Evolutionary conservation across 306 rosid species (phyloP).

Genomic region (Ceratonia siliqua): DNA sequence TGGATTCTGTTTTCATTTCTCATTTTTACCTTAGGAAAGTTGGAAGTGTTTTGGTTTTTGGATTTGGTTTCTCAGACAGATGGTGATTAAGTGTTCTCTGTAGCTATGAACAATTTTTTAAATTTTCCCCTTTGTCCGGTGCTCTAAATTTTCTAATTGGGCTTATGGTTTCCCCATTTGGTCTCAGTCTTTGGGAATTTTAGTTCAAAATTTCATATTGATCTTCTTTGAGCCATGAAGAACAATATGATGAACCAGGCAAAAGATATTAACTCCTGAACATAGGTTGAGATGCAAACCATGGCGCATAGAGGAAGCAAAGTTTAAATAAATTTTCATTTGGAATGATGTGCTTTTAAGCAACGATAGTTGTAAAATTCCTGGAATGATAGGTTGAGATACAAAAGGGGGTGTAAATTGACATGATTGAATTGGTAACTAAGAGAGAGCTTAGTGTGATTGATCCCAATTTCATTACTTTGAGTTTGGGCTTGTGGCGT

Average conservation of each 20-base stretch:
- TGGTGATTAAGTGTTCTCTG: slow-evolving; percentile 10
- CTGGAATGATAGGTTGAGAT: neutral
- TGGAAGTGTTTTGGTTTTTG: neutral
- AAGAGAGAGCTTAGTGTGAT: neutral
- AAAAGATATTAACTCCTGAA: neutral
- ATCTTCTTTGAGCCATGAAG: slow-evolving; percentile 23
- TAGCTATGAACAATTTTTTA: neutral
- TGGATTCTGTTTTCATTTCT: slow-evolving; percentile 7
- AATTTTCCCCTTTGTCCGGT: neutral
- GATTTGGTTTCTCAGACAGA: neutral
- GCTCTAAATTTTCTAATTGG: neutral
- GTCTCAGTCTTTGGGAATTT: neutral
- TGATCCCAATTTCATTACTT: neutral
- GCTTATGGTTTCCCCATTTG: neutral
- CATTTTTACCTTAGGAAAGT: neutral
- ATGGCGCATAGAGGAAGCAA: neutral
- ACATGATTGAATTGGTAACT: neutral
- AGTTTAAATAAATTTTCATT: neutral
- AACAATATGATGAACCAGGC: neutral
- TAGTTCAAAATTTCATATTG: neutral
- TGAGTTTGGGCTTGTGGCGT: neutral
- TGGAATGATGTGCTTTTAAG: neutral
- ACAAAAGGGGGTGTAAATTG: neutral
- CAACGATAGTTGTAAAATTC: neutral
- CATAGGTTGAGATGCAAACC: slow-evolving; percentile 10